These are phyloP conservation scores for Umbelopsis vinacea DNA, from an alignment of 192 early-diverging fungal species.

Conservation along the genomic window DNA sequence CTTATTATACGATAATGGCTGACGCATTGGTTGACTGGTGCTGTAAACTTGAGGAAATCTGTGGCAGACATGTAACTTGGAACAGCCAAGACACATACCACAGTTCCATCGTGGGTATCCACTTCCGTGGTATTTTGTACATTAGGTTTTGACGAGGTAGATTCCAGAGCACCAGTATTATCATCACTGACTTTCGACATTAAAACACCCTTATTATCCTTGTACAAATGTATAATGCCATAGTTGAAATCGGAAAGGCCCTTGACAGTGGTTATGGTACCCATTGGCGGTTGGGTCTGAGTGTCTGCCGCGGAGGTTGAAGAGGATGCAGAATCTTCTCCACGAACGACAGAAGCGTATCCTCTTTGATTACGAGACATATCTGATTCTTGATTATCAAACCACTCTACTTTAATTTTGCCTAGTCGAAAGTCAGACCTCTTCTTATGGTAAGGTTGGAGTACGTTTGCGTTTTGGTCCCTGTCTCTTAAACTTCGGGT, in stretches of 20 bases:
- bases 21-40: conserved; percentile 67
- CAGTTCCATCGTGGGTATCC: conserved; percentile 38
- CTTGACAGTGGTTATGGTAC: conserved; percentile 17
- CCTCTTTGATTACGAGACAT: conserved; percentile 15
- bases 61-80: conserved; percentile 88
- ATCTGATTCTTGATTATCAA: conserved; percentile 25
- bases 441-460: not conserved
- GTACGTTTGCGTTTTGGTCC: not conserved
- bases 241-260: conserved; percentile 32
- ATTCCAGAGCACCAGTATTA: conserved; percentile 28
- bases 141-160: conserved; percentile 6
- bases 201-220: conserved; percentile 51
- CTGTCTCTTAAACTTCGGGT: not conserved
- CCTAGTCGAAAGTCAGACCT: conserved; percentile 34
- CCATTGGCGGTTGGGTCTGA: conserved; percentile 4
- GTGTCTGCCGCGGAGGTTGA: conserved; percentile 3
- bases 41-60: conserved; percentile 89
- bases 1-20: conserved; percentile 76
- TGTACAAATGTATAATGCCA: conserved; percentile 73
- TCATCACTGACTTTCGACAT: not conserved
- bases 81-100: conserved; percentile 82
- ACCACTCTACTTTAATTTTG: conserved; percentile 40
- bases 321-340: conserved; percentile 1
- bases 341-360: not conserved
- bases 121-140: conserved; percentile 1